Evolutionary conservation across 768 basidiomycete genomes (phyloP).

Genomic region (Phylloporus sp.): DNA sequence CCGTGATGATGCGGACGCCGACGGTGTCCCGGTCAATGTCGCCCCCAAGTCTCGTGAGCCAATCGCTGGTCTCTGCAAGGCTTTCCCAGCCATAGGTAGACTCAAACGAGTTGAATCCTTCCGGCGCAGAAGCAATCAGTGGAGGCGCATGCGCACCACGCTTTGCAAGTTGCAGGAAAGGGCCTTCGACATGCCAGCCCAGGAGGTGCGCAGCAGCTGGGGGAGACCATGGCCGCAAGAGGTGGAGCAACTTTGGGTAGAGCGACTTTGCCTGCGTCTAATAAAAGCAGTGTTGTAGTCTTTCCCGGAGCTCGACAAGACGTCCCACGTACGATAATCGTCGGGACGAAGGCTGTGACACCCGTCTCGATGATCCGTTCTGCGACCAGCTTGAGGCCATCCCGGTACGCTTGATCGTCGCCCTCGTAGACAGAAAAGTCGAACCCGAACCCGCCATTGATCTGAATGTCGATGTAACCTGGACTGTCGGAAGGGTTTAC

Average conservation of each 20-base stretch:
- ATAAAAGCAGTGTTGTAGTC: too few relatives aligned
- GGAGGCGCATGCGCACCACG: conserved; percentile 76
- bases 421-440: conserved; percentile 82
- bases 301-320: neutral
- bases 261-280: conserved; percentile 76
- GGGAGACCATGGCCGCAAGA: conserved; percentile 64
- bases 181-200: conserved; percentile 91
- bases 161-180: conserved; percentile 78
- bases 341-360: conserved; percentile 71
- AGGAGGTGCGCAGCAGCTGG: conserved; percentile 65
- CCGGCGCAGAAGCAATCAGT: conserved; percentile 55
- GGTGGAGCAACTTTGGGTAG: conserved; percentile 63
- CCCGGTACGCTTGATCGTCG: conserved; percentile 59
- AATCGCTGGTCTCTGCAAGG: conserved; percentile 58
- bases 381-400: conserved; percentile 66
- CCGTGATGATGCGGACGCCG: conserved; percentile 77
- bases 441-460: conserved; percentile 86
- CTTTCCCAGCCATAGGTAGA: conserved; percentile 67
- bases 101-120: conserved; percentile 67
- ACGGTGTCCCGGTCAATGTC: conserved; percentile 28
- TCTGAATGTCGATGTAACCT: conserved; percentile 82
- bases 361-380: conserved; percentile 81
- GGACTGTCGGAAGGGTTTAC: conserved; percentile 46
- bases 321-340: conserved; percentile 57
- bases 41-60: conserved; percentile 54